These are phyloP conservation scores for Aspergillus oerlinghausenensis DNA, from an alignment of 2,329 filamentous ascomycete species.

Conservation along the genomic window DNA sequence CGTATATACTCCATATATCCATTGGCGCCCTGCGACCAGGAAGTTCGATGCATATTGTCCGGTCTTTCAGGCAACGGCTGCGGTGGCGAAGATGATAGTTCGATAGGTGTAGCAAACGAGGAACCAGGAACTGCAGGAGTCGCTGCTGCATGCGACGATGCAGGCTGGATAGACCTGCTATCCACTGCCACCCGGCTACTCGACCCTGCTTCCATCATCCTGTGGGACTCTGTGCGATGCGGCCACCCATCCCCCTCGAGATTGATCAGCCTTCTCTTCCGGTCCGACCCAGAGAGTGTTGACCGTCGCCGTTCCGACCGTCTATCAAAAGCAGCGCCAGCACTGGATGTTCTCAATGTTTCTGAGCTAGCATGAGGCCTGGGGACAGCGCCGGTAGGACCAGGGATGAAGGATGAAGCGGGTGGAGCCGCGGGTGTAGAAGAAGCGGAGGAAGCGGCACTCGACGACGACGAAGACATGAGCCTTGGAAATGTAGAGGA, in stretches of 20 bases:
- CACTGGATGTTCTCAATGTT: slow-evolving; percentile 10
- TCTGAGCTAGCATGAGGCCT: slow-evolving; percentile 15
- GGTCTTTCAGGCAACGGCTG: slow-evolving; percentile 6
- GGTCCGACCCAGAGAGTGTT: slow-evolving; percentile 27
- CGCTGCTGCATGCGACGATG: slow-evolving; percentile 13
- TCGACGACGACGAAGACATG: slow-evolving; percentile 24
- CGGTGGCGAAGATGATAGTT: slow-evolving; percentile 29
- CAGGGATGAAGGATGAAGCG: slow-evolving; percentile 7
- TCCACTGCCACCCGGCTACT: slow-evolving; percentile 12
- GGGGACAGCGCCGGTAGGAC: slow-evolving; percentile 3
- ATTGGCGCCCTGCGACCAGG: slow-evolving; percentile 12
- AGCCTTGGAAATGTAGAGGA: slow-evolving; percentile 6
- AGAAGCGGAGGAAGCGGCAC: slow-evolving; percentile 13
- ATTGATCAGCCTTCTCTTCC: slow-evolving; percentile 41
- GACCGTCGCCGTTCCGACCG: slow-evolving; percentile 18
- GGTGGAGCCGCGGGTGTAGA: slow-evolving; percentile 8
- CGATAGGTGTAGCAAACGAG: slow-evolving; percentile 31
- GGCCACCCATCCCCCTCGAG: slow-evolving; percentile 25
- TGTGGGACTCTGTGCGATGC: slow-evolving; percentile 10
- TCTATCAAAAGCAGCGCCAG: slow-evolving; percentile 14
- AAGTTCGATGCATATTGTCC: slow-evolving; percentile 7
- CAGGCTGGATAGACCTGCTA: slow-evolving; percentile 23
- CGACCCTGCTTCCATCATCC: slow-evolving; percentile 11
- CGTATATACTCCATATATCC: slow-evolving; percentile 48
- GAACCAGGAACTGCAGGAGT: slow-evolving; percentile 18